Conservation (phyloP, 805 yeast species). For the Candida maesae region DNA sequence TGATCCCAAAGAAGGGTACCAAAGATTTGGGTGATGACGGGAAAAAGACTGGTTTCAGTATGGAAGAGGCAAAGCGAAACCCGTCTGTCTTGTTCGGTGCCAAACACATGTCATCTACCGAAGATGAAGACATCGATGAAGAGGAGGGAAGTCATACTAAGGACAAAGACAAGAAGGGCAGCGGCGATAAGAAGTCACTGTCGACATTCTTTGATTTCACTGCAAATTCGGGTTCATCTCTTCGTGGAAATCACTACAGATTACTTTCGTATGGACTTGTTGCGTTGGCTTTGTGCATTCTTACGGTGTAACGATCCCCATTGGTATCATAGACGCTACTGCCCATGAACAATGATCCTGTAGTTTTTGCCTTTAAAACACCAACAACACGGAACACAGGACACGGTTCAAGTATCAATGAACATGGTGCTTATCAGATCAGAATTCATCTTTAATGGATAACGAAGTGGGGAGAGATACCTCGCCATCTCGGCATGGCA, state of each 20-base stretch:
- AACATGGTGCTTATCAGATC: too few relatives aligned
- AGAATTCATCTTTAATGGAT: too few relatives aligned
- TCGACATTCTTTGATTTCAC: conserved; percentile 7
- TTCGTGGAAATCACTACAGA: background rate
- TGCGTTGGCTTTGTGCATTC: background rate
- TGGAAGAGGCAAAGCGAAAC: conserved; percentile 12
- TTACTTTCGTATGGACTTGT: background rate
- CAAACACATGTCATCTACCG: background rate
- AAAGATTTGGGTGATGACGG: background rate
- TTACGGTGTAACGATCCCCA: background rate
- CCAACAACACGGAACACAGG: too few relatives aligned
- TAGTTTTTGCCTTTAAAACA: too few relatives aligned
- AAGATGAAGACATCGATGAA: background rate
- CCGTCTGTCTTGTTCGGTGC: conserved; percentile 13
- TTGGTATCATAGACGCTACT: too few relatives aligned
- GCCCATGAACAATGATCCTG: too few relatives aligned
- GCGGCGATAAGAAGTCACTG: background rate
- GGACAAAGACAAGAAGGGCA: background rate
- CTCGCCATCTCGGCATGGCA: too few relatives aligned
- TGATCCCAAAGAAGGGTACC: background rate
- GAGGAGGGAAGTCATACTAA: background rate
- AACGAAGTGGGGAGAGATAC: too few relatives aligned
- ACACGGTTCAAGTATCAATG: too few relatives aligned
- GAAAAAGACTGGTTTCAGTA: background rate
- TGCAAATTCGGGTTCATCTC: background rate